phyloP scores from a whole-genome alignment of 495 filamentous ascomycete genomes.

The Aspergillus bertholletiae region DNA sequence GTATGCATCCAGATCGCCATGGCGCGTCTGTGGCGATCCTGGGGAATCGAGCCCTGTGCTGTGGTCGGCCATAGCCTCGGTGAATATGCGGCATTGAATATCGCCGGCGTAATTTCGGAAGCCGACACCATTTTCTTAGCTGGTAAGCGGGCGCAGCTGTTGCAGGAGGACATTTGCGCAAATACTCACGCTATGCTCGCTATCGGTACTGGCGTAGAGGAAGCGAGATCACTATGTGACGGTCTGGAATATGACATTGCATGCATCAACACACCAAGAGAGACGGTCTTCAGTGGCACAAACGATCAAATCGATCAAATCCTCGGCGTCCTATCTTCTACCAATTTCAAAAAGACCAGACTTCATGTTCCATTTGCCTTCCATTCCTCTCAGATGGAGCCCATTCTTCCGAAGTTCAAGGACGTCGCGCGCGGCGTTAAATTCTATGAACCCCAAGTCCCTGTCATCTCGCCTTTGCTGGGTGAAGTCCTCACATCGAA shows the following conservation, averaged over 20 bases:
- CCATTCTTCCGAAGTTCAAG: constrained; percentile 64
- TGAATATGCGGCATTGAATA: constrained; percentile 83
- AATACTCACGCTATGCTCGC: constrained; percentile 65
- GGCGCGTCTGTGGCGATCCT: constrained; percentile 73
- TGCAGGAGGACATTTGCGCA: constrained; percentile 65
- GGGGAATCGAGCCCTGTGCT: constrained; percentile 68
- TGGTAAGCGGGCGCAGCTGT: constrained; percentile 71
- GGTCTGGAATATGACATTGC: constrained; percentile 41
- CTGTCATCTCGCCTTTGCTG: constrained; percentile 68
- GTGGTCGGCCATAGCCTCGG: constrained; percentile 84
- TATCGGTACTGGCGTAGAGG: constrained; percentile 33
- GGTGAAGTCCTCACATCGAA: constrained; percentile 53
- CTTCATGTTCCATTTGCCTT: constrained; percentile 76
- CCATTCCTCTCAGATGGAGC: constrained; percentile 78
- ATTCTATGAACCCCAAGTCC: constrained; percentile 59
- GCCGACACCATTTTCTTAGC: constrained; percentile 79
- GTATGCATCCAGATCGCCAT: constrained; percentile 80
- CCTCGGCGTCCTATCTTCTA: constrained; percentile 48
- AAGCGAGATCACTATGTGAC: constrained; percentile 28
- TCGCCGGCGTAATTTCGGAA: constrained; percentile 74
- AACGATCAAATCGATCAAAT: constrained; percentile 49
- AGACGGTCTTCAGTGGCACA: constrained; percentile 49
- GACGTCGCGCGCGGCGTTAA: constrained; percentile 49
- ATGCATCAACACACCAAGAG: constrained; percentile 49
- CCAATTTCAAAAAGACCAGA: constrained; percentile 63